Evolutionary conservation across 148 eudicot genomes (phyloP).

Genomic region (Amaranthus palmeri): DNA sequence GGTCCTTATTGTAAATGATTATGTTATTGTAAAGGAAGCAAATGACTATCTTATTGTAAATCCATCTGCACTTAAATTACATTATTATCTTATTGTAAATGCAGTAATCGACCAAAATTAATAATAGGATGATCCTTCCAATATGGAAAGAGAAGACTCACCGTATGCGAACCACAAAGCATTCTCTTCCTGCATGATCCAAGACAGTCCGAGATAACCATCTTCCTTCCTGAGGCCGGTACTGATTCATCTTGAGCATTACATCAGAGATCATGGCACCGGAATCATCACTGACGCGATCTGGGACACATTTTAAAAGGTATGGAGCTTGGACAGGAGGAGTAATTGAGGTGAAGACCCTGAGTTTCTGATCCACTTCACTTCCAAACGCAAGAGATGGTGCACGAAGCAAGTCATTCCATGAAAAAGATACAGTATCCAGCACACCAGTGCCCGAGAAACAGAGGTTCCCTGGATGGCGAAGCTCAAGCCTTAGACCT

Average conservation of each 20-base stretch:
- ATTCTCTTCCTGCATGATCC: conserved; percentile 81
- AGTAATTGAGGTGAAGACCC: conserved; percentile 64
- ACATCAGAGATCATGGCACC: conserved; percentile 96
- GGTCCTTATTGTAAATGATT: too few relatives aligned
- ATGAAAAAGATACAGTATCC: conserved; percentile 45
- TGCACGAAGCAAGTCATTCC: conserved; percentile 81
- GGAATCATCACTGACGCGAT: conserved; percentile 83
- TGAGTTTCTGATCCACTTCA: conserved; percentile 47
- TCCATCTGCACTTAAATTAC: too few relatives aligned
- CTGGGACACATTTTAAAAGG: conserved; percentile 85
- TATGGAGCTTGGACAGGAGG: conserved; percentile 90
- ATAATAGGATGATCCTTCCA: not conserved
- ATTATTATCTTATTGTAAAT: too few relatives aligned
- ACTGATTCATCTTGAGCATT: conserved; percentile 70
- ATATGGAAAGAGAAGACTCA: conserved; percentile 16
- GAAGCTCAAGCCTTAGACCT: conserved; percentile 58
- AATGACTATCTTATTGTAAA: too few relatives aligned
- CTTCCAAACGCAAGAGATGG: conserved; percentile 56
- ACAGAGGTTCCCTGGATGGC: conserved; percentile 55
- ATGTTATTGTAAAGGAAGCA: too few relatives aligned
- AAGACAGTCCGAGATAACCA: conserved; percentile 94
- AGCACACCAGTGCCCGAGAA: conserved; percentile 51
- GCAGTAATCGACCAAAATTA: not conserved
- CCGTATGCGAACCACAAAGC: conserved; percentile 86
- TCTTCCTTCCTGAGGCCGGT: conserved; percentile 88